Conservation (phyloP, 1,284 basidiomycete genomes). For the Ganoderma sinense region DNA sequence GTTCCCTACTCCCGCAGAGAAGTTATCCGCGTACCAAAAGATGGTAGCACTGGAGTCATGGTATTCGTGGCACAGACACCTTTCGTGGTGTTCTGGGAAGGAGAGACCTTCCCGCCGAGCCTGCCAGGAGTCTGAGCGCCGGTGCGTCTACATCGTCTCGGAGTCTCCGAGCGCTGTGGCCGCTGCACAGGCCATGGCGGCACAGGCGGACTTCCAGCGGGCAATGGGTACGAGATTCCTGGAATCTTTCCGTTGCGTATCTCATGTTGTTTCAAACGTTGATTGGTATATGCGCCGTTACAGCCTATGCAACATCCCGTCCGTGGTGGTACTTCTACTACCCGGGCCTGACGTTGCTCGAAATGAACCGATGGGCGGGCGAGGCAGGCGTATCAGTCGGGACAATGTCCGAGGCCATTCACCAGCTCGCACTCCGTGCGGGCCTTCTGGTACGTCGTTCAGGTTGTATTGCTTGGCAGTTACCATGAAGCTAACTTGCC, state of each 20-base stretch:
- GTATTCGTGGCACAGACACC: slow-evolving; percentile 2
- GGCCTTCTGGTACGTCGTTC: not conserved
- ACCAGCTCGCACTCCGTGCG: not conserved
- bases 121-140: not conserved
- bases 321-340: no score
- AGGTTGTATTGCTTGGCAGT: no score
- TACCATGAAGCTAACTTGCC: no score
- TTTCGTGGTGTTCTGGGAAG: slow-evolving; percentile 14
- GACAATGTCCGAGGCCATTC: not conserved
- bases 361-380: not conserved
- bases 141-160: not conserved
- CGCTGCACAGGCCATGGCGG: no score
- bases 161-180: no score
- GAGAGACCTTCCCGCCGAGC: not conserved
- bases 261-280: no score
- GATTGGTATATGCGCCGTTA: no score
- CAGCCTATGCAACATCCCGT: not conserved
- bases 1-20: not conserved
- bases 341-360: not conserved
- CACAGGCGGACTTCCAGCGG: not conserved
- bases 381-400: not conserved
- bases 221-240: not conserved
- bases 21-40: not conserved
- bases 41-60: not conserved
- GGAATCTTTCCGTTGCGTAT: no score